These are phyloP conservation scores for Phytophthora idaei DNA, from an alignment of 352 stramenopile species.

Conservation along the genomic window DNA sequence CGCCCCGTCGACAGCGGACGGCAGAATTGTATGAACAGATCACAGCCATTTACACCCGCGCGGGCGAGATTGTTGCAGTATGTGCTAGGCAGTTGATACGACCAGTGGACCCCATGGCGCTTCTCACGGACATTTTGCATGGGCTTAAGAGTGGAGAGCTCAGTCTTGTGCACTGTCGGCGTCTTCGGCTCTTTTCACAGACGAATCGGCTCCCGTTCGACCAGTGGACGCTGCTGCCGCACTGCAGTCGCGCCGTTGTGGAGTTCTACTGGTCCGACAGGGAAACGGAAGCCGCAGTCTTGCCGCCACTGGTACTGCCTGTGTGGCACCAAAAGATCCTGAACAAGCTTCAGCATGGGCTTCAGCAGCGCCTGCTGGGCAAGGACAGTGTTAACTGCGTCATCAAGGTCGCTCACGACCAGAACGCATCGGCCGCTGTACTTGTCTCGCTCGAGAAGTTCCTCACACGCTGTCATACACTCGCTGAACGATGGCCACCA, in stretches of 20 bases:
- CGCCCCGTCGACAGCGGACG: slow-evolving; percentile 1
- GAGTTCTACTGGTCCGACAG: slow-evolving; percentile 47
- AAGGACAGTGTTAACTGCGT: slow-evolving; percentile 66
- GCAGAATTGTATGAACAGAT: slow-evolving; percentile 60
- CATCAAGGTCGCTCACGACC: slow-evolving; percentile 46
- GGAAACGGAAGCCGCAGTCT: neutral
- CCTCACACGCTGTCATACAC: slow-evolving; percentile 34
- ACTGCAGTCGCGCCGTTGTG: slow-evolving; percentile 36
- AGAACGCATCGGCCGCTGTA: slow-evolving; percentile 35
- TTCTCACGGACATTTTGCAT: slow-evolving; percentile 42
- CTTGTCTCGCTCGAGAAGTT: slow-evolving; percentile 58
- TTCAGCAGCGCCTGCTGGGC: slow-evolving; percentile 58
- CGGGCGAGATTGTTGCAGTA: slow-evolving; percentile 60
- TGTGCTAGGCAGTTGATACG: slow-evolving; percentile 59
- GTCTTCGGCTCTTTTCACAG: slow-evolving; percentile 58
- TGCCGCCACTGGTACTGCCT: slow-evolving; percentile 9
- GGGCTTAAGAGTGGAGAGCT: slow-evolving; percentile 35
- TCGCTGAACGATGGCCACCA: neutral
- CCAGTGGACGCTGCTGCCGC: slow-evolving; percentile 48
- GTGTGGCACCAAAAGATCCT: slow-evolving; percentile 62
- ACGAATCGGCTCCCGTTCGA: slow-evolving; percentile 56
- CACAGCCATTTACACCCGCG: slow-evolving; percentile 47
- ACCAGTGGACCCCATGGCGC: slow-evolving; percentile 36
- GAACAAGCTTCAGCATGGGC: slow-evolving; percentile 42
- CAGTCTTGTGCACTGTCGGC: slow-evolving; percentile 45